Conservation (phyloP, 345 rosid genomes). For the Arabidopsis arenosa region DNA sequence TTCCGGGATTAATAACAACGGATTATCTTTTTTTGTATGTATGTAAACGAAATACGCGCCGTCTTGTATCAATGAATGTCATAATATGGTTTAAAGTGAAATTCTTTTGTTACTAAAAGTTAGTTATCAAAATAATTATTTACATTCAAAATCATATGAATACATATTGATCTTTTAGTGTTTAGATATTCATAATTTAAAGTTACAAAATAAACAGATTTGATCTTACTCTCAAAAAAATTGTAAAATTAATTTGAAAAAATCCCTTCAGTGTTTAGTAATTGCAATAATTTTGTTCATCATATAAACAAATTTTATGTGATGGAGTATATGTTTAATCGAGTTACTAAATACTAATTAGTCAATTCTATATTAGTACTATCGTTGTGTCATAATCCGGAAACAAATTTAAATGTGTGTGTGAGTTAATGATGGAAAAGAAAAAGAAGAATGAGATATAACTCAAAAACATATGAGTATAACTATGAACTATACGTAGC, state of each 20-base stretch:
- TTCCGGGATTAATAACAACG: not conserved
- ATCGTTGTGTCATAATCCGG: not conserved
- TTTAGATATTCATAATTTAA: too few relatives aligned
- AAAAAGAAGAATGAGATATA: not conserved
- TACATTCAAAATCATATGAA: too few relatives aligned
- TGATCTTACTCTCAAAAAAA: too few relatives aligned
- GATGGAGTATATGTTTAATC: not conserved
- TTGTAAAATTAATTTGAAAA: too few relatives aligned
- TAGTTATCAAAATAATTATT: too few relatives aligned
- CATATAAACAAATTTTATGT: too few relatives aligned
- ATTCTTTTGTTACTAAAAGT: too few relatives aligned
- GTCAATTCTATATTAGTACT: not conserved
- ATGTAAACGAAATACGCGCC: conserved; percentile 21
- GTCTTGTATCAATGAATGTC: not conserved
- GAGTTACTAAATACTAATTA: too few relatives aligned
- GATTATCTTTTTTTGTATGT: not conserved
- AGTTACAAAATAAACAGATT: too few relatives aligned
- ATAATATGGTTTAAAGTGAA: too few relatives aligned
- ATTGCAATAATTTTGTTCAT: not conserved
- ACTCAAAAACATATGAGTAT: not conserved
- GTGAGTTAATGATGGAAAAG: not conserved
- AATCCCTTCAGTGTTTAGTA: too few relatives aligned
- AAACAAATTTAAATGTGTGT: not conserved
- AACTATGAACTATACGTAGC: not conserved
- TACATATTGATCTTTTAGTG: too few relatives aligned